These are phyloP conservation scores for Nicotiana knightiana DNA, from an alignment of 257 asterid species.

Conservation along the genomic window DNA sequence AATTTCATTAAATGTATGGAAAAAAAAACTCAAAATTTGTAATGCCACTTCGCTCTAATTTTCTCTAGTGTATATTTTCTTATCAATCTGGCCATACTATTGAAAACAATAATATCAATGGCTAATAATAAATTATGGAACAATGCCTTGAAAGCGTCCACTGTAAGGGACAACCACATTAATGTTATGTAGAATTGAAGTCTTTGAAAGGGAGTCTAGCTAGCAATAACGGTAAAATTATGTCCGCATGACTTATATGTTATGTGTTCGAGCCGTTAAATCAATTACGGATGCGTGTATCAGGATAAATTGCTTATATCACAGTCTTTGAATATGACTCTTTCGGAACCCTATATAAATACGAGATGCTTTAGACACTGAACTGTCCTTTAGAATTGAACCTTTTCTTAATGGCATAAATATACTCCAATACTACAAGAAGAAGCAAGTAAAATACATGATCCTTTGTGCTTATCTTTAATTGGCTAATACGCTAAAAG, in stretches of 20 bases:
- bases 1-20: neutral
- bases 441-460: neutral
- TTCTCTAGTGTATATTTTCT: too few relatives aligned
- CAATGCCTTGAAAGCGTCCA: neutral
- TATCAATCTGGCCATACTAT: neutral
- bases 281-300: too few relatives aligned
- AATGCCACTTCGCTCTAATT: neutral
- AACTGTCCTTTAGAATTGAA: neutral
- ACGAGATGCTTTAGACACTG: rapidly evolving
- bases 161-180: neutral
- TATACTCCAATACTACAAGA: neutral
- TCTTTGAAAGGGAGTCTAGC: too few relatives aligned
- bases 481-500: neutral
- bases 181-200: neutral
- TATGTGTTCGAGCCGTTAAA: too few relatives aligned
- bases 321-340: rapidly evolving
- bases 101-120: neutral
- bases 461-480: neutral
- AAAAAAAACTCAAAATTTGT: neutral
- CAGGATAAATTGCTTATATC: too few relatives aligned
- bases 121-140: neutral
- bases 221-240: too few relatives aligned
- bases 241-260: rapidly evolving
- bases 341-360: rapidly evolving
- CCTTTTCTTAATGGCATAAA: neutral